Evolutionary conservation across 1,284 basidiomycete genomes (phyloP), one percentile per base, ranked within the genome.

Genomic region (Earliella scabrosa): DNA sequence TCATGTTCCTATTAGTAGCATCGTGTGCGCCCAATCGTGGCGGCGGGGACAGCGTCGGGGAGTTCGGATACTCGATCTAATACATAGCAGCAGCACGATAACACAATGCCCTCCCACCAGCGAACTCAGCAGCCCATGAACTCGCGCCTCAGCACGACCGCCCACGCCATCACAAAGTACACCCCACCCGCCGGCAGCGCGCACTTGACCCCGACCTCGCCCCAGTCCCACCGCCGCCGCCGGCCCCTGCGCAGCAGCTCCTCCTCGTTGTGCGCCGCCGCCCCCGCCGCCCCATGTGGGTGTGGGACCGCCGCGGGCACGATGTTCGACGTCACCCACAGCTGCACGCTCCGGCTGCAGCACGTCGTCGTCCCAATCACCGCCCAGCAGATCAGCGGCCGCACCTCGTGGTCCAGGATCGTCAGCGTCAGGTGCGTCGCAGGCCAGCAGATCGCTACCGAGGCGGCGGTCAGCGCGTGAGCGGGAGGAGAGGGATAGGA

Each of bases 261-360:
- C 76, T 63, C 78, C 75, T 54, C 54, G 1, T 35, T 66, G 70
- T 74, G 20, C 11, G 20, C 21, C 9, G 8, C 9, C 20, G 8
- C 53, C 35, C 34, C 56, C 46, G 44, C 39, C 16, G 41, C 36
- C 4, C 56, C 20, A 24, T n/a, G 49, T 14, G 52, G 50, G 26
- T 48, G 35, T 18, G 59, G 51, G 29, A 13, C 29, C 29, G 29
- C 7, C 18, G 59, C 46, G 27, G 59, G 58, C 41, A 70, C 66
- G 56, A 92, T 77, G 66, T 92, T 92, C 66, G 87, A 90, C 40
- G 89, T 92, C n/a, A 92, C 90, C 91, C 91, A 93, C 43, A 93
- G 82, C 75, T 92, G 89, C 53, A 92, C 79, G 61, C 85, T 82
- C 41, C 89, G 78, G 59, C 85, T 87, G 50, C 85, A 72, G 67